Conservation (phyloP, 2,329 filamentous ascomycete species). For the Colletotrichum sp. region DNA sequence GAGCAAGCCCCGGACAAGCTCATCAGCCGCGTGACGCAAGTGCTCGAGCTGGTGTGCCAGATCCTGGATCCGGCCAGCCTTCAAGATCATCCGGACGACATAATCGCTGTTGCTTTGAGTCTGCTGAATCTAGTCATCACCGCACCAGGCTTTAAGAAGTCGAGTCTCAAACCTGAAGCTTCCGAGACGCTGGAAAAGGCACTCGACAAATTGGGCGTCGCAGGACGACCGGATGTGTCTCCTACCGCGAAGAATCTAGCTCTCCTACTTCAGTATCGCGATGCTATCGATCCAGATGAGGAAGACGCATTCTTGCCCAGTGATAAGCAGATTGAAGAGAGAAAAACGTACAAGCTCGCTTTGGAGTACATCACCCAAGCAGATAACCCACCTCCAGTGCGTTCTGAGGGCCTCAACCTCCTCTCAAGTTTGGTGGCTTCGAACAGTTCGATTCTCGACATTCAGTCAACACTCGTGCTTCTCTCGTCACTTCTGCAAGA, state of each 20-base stretch:
- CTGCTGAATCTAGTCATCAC: conserved; percentile 65
- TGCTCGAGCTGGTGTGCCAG: conserved; percentile 67
- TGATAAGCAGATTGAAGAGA: conserved; percentile 60
- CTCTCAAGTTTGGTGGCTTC: conserved; percentile 60
- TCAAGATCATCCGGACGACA: conserved; percentile 48
- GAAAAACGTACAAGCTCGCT: conserved; percentile 65
- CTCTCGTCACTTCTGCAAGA: conserved; percentile 69
- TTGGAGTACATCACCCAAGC: conserved; percentile 65
- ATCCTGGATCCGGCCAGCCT: conserved; percentile 56
- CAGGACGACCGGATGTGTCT: conserved; percentile 45
- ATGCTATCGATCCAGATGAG: conserved; percentile 52
- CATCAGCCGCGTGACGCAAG: conserved; percentile 65
- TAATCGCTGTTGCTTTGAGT: conserved; percentile 60
- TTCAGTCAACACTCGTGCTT: conserved; percentile 67
- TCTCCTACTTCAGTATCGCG: conserved; percentile 59
- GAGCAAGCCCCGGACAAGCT: conserved; percentile 66
- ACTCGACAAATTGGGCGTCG: conserved; percentile 46
- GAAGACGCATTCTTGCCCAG: conserved; percentile 42
- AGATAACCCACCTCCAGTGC: conserved; percentile 70
- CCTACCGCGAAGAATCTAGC: conserved; percentile 61
- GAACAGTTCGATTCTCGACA: conserved; percentile 64
- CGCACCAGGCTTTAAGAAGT: conserved; percentile 57
- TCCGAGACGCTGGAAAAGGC: conserved; percentile 52
- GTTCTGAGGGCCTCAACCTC: conserved; percentile 67
- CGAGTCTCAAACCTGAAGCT: conserved; percentile 44